phyloP scores from a whole-genome alignment of 306 rosid genomes.

The Pterocarpus santalinus region DNA sequence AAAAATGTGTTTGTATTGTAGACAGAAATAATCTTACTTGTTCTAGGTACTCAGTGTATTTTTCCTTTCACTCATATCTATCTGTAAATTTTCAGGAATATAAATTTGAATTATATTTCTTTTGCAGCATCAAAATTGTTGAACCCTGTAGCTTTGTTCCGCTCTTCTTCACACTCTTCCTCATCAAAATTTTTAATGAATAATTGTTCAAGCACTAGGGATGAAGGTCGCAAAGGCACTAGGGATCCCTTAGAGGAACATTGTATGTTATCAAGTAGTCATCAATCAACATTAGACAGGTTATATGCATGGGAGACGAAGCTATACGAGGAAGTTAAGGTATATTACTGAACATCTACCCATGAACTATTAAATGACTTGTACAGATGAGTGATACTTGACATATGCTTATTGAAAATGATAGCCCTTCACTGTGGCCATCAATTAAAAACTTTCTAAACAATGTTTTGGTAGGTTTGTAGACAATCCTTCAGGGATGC shows the following conservation, averaged over 20 bases:
- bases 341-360: slow-evolving; percentile 45
- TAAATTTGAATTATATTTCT: slow-evolving; percentile 20
- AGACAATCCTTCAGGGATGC: not conserved
- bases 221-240: slow-evolving; percentile 58
- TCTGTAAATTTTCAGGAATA: slow-evolving; percentile 29
- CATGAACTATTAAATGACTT: slow-evolving; percentile 4
- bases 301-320: slow-evolving; percentile 97
- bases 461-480: not conserved
- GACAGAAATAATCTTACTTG: not conserved
- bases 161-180: slow-evolving; percentile 78
- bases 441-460: not conserved
- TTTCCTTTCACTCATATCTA: not conserved
- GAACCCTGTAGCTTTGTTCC: slow-evolving; percentile 92
- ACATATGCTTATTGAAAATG: slow-evolving; percentile 10
- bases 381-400: not conserved
- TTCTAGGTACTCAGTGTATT: not conserved
- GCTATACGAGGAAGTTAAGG: slow-evolving; percentile 91
- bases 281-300: slow-evolving; percentile 86
- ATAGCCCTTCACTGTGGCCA: not conserved
- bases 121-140: slow-evolving; percentile 81
- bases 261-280: slow-evolving; percentile 67
- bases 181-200: slow-evolving; percentile 67
- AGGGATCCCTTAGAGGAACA: slow-evolving; percentile 67
- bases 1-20: not conserved
- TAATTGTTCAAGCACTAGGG: slow-evolving; percentile 59